Evolutionary conservation across 495 filamentous ascomycete species (phyloP).

Genomic region (Cenococcum geophilum): DNA sequence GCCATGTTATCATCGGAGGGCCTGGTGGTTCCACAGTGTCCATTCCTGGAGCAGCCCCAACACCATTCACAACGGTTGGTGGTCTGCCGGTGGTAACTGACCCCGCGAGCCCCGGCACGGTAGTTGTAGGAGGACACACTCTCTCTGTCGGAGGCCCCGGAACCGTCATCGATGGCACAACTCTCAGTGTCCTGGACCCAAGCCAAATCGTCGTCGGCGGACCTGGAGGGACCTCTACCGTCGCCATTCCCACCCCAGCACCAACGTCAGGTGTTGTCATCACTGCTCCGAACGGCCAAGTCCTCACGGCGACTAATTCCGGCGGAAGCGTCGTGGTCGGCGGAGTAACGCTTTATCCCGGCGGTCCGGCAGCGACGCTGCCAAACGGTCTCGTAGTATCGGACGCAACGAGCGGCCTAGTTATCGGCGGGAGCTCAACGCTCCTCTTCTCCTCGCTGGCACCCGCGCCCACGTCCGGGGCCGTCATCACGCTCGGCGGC

Average conservation of each 20-base stretch:
- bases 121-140: not conserved
- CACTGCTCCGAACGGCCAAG: slow-evolving; percentile 11
- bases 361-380: slow-evolving; percentile 11
- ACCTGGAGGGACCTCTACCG: not conserved
- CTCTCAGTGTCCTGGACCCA: not conserved
- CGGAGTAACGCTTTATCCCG: slow-evolving; percentile 8
- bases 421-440: slow-evolving; percentile 9
- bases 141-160: not conserved
- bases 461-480: not conserved
- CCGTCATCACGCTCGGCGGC: slow-evolving; percentile 13
- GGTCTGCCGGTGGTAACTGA: not conserved
- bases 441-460: slow-evolving; percentile 6
- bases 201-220: slow-evolving; percentile 1
- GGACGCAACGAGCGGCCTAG: slow-evolving; percentile 4
- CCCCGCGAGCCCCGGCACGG: not conserved
- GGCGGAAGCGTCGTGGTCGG: slow-evolving; percentile 8
- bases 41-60: slow-evolving; percentile 2
- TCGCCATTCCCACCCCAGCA: not conserved
- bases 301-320: slow-evolving; percentile 12
- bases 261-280: slow-evolving; percentile 8
- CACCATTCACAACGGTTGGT: not conserved
- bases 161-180: not conserved
- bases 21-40: slow-evolving; percentile 12
- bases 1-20: slow-evolving; percentile 12
- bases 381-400: slow-evolving; percentile 14